Percentiles rank a stretch among this genome's conserved stretches.
phyloP scores from a whole-genome alignment of 345 rosid genomes.

The Viola odorata region DNA sequence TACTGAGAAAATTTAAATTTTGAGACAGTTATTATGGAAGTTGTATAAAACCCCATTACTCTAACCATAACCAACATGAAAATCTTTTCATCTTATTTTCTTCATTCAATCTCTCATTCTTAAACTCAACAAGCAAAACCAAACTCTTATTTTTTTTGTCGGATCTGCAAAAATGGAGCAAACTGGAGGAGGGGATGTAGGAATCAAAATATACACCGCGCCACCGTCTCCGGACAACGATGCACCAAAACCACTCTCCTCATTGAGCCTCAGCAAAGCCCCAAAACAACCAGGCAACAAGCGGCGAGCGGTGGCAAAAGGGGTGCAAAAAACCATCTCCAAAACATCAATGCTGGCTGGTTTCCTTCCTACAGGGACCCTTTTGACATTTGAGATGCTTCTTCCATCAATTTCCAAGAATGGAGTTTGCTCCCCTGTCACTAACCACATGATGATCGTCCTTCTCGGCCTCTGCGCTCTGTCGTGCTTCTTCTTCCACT shows the following conservation, averaged over 20 bases:
- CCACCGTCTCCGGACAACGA: conserved; percentile 22
- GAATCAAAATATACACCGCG: conserved; percentile 53
- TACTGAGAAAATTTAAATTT: not conserved
- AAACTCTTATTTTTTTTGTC: not conserved
- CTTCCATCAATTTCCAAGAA: conserved; percentile 52
- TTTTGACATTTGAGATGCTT: conserved; percentile 74
- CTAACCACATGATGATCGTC: conserved; percentile 48
- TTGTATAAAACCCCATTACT: not conserved
- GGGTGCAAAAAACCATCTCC: conserved; percentile 64
- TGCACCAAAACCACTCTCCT: not conserved
- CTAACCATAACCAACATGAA: no score
- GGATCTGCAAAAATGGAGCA: conserved; percentile 35
- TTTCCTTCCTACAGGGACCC: conserved; percentile 77
- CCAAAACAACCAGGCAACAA: conserved; percentile 31
- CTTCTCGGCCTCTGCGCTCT: conserved; percentile 51
- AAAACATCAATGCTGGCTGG: conserved; percentile 66
- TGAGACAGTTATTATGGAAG: not conserved
- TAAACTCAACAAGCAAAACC: no score
- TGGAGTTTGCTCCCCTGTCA: conserved; percentile 54
- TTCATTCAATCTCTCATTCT: no score
- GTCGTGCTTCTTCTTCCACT: conserved; percentile 74
- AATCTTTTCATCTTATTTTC: no score
- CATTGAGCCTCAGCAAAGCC: conserved; percentile 6
- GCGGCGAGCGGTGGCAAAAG: conserved; percentile 55
- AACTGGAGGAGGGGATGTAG: conserved; percentile 40